A percentile compares a stretch with the other conserved stretches of the same genome.
Conservation (phyloP, 352 stramenopile genomes). For the Pythium insidiosum region DNA sequence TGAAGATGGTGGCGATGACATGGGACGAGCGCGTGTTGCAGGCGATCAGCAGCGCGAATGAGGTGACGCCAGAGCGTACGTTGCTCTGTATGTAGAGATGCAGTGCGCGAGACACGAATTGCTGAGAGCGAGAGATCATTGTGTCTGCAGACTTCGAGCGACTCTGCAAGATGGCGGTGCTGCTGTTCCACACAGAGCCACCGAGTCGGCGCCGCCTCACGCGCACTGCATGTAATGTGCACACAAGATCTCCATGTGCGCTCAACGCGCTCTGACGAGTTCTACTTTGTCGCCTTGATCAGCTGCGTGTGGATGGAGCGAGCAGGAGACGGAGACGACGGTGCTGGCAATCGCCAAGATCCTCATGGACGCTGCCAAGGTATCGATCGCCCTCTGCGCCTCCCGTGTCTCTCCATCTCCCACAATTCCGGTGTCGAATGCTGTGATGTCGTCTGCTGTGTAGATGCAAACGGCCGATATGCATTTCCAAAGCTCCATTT, state of each 20-base stretch:
- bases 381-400: too few species aligned
- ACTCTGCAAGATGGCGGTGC: slow-evolving; percentile 41
- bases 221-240: slow-evolving; percentile 41
- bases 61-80: slow-evolving; percentile 34
- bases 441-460: too few species aligned
- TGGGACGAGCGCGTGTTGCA: slow-evolving; percentile 61
- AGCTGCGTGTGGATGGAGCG: slow-evolving; percentile 58
- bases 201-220: slow-evolving; percentile 50
- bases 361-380: slow-evolving; percentile 65
- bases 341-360: slow-evolving; percentile 66
- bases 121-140: neutral
- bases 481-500: too few species aligned
- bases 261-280: too few species aligned
- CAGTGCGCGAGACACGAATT: neutral
- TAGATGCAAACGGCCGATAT: too few species aligned
- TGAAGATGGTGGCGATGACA: slow-evolving; percentile 29
- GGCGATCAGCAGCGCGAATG: slow-evolving; percentile 23
- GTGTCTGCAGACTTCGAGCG: slow-evolving; percentile 38
- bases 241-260: neutral
- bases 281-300: too few species aligned
- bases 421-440: too few species aligned
- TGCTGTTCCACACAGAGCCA: slow-evolving; percentile 58
- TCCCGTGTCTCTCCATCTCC: too few species aligned
- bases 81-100: neutral
- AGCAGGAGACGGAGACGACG: slow-evolving; percentile 35